Conservation (phyloP, 441 rosid species). For the Adansonia gregorii region DNA sequence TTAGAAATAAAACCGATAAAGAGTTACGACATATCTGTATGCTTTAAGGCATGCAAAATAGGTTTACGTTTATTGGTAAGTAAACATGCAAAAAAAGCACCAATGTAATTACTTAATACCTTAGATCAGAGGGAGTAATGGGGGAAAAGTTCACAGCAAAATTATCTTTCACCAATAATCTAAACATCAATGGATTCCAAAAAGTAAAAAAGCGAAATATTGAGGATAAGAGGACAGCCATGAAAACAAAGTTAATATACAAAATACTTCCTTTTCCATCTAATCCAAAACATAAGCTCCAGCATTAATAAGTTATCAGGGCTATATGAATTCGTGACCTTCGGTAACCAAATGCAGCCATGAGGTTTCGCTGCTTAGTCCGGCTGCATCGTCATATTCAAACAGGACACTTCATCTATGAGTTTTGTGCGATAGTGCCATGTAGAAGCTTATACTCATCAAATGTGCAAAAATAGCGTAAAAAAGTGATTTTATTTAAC, state of each 20-base stretch:
- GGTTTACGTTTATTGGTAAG: not conserved
- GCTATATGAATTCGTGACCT: not conserved
- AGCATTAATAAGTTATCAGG: not conserved
- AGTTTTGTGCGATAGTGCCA: not conserved
- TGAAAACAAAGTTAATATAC: not conserved
- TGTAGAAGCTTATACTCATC: not conserved
- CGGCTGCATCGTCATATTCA: not conserved
- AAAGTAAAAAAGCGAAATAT: not conserved
- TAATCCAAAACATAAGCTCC: not conserved
- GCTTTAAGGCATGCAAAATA: not conserved
- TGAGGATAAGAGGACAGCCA: not conserved
- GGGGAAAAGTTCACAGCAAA: not conserved
- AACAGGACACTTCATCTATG: not conserved
- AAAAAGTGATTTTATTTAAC: not conserved
- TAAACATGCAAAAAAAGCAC: not conserved
- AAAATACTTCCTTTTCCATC: not conserved
- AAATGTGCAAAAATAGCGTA: not conserved
- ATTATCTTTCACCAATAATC: not conserved
- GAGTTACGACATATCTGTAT: not conserved
- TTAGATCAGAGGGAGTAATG: not conserved
- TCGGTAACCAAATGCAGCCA: not conserved
- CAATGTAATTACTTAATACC: not conserved
- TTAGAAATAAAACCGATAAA: conserved; percentile 25
- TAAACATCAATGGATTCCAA: not conserved
- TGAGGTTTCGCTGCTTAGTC: not conserved